Percentiles rank a stretch among this genome's conserved stretches.
Evolutionary conservation across 441 rosid species (phyloP).

Genomic region (Pelargonium australe): DNA sequence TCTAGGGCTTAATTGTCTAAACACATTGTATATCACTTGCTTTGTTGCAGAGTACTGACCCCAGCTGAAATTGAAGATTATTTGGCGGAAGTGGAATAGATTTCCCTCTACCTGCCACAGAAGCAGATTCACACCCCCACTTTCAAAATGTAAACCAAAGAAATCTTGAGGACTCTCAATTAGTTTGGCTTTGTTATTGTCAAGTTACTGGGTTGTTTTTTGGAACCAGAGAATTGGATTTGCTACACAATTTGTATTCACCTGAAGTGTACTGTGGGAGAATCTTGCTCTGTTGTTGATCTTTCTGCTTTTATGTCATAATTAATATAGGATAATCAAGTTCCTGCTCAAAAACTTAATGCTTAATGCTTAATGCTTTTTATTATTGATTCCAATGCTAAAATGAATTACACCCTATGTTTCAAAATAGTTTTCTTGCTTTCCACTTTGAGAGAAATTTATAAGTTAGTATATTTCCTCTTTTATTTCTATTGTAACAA

Average conservation of each 20-base stretch:
- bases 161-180: no score
- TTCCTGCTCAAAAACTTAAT: neutral
- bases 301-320: neutral
- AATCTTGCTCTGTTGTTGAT: neutral
- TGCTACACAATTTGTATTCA: neutral
- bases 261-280: neutral
- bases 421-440: neutral
- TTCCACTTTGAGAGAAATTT: no score
- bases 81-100: constrained; percentile 5
- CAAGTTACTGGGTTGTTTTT: no score
- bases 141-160: no score
- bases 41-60: constrained; percentile 6
- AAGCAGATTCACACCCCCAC: no score
- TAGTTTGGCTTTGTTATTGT: no score
- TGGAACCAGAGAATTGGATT: neutral
- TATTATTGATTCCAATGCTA: neutral
- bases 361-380: neutral
- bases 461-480: no score
- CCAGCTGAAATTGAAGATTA: constrained; percentile 7
- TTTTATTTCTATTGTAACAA: no score
- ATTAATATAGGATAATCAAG: neutral
- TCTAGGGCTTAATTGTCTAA: neutral
- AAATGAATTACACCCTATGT: neutral
- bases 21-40: neutral
- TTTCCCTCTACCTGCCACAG: neutral